These are phyloP conservation scores for Orbilia quercus DNA, from an alignment of 2,329 filamentous ascomycete genomes.

Conservation along the genomic window DNA sequence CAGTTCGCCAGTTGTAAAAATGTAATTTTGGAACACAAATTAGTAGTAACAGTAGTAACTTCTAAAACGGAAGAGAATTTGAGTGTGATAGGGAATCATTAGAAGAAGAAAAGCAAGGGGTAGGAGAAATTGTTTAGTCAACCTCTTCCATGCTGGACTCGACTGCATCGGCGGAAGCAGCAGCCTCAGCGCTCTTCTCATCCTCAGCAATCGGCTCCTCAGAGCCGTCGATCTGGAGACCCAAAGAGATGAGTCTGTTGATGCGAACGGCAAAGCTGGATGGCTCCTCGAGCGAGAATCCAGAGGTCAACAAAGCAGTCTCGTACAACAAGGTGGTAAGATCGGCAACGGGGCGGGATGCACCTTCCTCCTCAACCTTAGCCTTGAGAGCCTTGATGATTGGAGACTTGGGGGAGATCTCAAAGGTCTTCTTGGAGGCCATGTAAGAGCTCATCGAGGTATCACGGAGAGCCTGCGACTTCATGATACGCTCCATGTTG, in stretches of 20 bases:
- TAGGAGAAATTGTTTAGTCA: constrained; percentile 73
- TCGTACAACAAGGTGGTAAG: constrained; percentile 99
- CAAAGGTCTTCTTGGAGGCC: constrained; percentile 99
- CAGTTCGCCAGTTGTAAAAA: constrained; percentile 50
- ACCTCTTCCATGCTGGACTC: constrained; percentile 99
- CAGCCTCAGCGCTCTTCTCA: constrained; percentile 69
- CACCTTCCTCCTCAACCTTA: constrained; percentile 97
- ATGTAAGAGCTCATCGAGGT: constrained; percentile 99
- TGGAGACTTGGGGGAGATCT: constrained; percentile 98
- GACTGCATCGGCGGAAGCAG: constrained; percentile 69
- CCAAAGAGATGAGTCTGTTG: constrained; percentile 98
- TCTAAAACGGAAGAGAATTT: constrained; percentile 34
- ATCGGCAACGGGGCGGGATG: constrained; percentile 98
- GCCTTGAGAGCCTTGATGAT: constrained; percentile 99
- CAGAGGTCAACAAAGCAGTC: constrained; percentile 97
- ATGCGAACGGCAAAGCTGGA: constrained; percentile 98
- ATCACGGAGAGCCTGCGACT: constrained; percentile 99
- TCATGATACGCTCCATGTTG: constrained; percentile 99
- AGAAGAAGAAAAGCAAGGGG: constrained; percentile 2
- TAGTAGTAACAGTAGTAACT: constrained; percentile 25
- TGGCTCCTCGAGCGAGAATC: constrained; percentile 99
- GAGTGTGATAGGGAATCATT: constrained; percentile 23
- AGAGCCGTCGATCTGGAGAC: constrained; percentile 91
- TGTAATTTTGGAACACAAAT: constrained; percentile 32
- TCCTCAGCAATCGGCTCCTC: constrained; percentile 76